Evolutionary conservation across 495 filamentous ascomycete species (phyloP), one percentile per base, ranked within the genome.

Genomic region (Cenococcum geophilum): DNA sequence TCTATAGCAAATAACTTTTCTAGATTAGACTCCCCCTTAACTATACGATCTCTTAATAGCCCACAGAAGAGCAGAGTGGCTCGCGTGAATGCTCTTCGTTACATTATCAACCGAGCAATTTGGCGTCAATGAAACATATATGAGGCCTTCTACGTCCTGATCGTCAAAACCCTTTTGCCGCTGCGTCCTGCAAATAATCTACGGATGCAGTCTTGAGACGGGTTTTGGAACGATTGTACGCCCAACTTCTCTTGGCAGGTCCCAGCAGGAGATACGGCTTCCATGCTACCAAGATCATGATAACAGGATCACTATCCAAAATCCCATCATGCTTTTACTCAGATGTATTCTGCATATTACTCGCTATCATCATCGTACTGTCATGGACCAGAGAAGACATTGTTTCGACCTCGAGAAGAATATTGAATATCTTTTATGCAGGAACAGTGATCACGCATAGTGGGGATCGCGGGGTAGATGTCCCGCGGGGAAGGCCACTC

Each of bases 381-480:
- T 12, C 42, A 16, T 3, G 4, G 42, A n/a, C 10, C 42, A 16
- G 10, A 47, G 20, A 47, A 21, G 10, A 12, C 42, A 21, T 16
- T n/a, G n/a, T n/a, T 47, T n/a, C 42, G 42, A 9, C 14, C 6
- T 32, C 27, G 20, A 47, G 42, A 47, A 47, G 42, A 47, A 21
- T 12, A 21, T 21, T 47, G 10, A n/a, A 16, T 4, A 47, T 9
- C 42, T 47, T 47, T 12, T 12, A 47, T 47, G 20, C 54, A 55
- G 61, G 64, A 60, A 48, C 54, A 14, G 6, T n/a, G 8, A 16
- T 50, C 40, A 51, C 27, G 34, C 61, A 52, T 48, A 22, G 35
- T 61, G 58, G 61, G 61, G 61, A 64, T 68, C 61, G 65, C 65
- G 65, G 65, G 65, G 65, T 68, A 68, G 14, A 20, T 27, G 52